Conservation (phyloP, 2,329 filamentous ascomycete species). For the Fusarium domesticum region DNA sequence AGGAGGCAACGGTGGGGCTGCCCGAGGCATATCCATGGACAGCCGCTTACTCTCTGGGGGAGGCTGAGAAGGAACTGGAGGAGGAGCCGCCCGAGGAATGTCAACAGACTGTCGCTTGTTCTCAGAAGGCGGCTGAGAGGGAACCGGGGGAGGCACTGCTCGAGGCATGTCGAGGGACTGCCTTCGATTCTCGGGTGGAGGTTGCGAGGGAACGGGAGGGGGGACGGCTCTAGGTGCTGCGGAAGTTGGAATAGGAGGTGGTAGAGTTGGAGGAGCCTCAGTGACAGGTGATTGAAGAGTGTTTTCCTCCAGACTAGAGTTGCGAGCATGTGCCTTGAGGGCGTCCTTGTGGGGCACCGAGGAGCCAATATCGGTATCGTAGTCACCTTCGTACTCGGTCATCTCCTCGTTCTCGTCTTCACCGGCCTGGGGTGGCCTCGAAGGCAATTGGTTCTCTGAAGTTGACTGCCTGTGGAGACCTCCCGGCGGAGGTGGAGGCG, state of each 20-base stretch:
- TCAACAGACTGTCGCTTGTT: conserved; percentile 64
- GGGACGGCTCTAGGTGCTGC: conserved; percentile 58
- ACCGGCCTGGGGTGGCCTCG: conserved; percentile 43
- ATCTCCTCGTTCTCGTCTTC: conserved; percentile 74
- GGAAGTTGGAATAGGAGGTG: conserved; percentile 55
- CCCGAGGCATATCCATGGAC: too few relatives aligned
- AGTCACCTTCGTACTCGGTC: conserved; percentile 95
- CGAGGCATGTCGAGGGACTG: conserved; percentile 65
- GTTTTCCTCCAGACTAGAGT: conserved; percentile 72
- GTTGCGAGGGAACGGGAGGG: conserved; percentile 63
- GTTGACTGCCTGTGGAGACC: conserved; percentile 58
- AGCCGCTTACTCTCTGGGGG: too few relatives aligned
- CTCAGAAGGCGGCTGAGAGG: conserved; percentile 54
- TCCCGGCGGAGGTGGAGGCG: conserved; percentile 63
- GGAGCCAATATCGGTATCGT: conserved; percentile 96
- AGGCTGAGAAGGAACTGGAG: conserved; percentile 56
- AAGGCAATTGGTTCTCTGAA: conserved; percentile 47
- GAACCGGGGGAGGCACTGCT: conserved; percentile 62
- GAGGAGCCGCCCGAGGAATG: conserved; percentile 66
- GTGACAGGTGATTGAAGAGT: conserved; percentile 55
- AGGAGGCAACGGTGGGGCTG: conserved; percentile 66
- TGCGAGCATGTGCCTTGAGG: conserved; percentile 74
- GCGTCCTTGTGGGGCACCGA: conserved; percentile 92
- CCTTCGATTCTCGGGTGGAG: conserved; percentile 52
- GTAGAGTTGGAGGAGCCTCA: conserved; percentile 44